Percentiles rank a stretch among this genome's conserved stretches.
phyloP scores from a whole-genome alignment of 2,329 filamentous ascomycete species.

The Aspergillus ruber region DNA sequence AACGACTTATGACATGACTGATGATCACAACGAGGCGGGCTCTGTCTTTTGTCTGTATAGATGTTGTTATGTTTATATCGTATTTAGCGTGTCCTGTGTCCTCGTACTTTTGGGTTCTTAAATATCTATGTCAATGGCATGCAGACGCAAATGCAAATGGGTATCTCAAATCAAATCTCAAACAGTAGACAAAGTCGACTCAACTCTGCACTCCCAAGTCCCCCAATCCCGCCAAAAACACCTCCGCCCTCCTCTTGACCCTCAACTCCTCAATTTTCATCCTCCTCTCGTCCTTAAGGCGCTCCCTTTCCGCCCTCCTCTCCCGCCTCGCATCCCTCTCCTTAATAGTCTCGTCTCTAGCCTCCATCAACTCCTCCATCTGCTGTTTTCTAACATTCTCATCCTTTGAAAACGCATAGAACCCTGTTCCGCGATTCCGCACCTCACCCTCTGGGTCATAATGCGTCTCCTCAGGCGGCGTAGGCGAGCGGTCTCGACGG shows the following conservation, averaged over 20 bases:
- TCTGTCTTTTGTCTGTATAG: background rate
- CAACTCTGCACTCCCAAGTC: slow-evolving; percentile 22
- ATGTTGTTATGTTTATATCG: background rate
- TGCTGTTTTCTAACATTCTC: slow-evolving; percentile 60
- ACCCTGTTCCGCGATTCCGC: slow-evolving; percentile 79
- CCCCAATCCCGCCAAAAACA: slow-evolving; percentile 58
- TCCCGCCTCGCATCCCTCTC: slow-evolving; percentile 52
- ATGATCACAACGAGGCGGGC: background rate
- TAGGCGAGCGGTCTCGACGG: slow-evolving; percentile 71
- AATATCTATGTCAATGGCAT: no score
- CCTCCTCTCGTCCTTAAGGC: slow-evolving; percentile 56
- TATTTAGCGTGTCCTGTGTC: background rate
- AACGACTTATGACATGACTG: background rate
- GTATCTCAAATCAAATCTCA: slow-evolving; percentile 5
- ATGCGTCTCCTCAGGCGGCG: slow-evolving; percentile 72
- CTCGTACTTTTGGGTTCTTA: no score
- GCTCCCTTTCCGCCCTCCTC: slow-evolving; percentile 52
- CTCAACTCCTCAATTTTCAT: slow-evolving; percentile 45
- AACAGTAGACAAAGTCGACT: slow-evolving; percentile 4
- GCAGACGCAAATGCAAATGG: slow-evolving; percentile 1
- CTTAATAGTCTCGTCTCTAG: slow-evolving; percentile 62
- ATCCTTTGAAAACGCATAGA: slow-evolving; percentile 81
- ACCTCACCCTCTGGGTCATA: slow-evolving; percentile 84
- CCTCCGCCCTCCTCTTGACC: slow-evolving; percentile 64
- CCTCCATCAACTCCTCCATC: slow-evolving; percentile 66